These are phyloP conservation scores for Prunus mira DNA, from an alignment of 306 rosid species.

Conservation along the genomic window DNA sequence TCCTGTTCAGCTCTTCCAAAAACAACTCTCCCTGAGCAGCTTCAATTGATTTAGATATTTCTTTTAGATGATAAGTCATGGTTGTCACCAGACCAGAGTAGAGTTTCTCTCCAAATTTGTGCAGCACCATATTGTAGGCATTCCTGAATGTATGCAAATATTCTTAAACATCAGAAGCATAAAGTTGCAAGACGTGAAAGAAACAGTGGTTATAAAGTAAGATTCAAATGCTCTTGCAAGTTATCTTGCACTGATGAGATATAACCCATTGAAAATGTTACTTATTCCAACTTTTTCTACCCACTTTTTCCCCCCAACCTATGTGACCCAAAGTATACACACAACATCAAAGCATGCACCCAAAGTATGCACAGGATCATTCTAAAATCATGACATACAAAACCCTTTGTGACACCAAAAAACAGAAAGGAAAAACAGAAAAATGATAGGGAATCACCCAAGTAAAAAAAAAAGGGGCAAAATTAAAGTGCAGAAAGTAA, in stretches of 20 bases:
- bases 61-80: constrained; percentile 69
- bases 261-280: neutral
- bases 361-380: neutral
- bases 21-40: constrained; percentile 68
- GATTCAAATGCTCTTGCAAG: neutral
- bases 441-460: neutral
- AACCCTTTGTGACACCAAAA: neutral
- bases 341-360: too few species aligned
- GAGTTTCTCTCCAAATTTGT: constrained; percentile 92
- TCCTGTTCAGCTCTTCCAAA: constrained; percentile 79
- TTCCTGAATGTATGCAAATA: constrained; percentile 55
- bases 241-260: neutral
- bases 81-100: constrained; percentile 79
- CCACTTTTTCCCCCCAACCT: too few species aligned
- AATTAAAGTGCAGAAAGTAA: neutral
- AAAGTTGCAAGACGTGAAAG: neutral
- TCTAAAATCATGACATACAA: neutral
- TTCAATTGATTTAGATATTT: constrained; percentile 69
- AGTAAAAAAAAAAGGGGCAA: neutral
- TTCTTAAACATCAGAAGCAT: constrained; percentile 9
- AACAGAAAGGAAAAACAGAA: neutral
- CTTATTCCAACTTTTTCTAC: neutral
- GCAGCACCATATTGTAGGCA: constrained; percentile 96
- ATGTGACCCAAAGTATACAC: too few species aligned
- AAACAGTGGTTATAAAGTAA: neutral